These are phyloP conservation scores for Aquilaria sinensis DNA, from an alignment of 345 rosid species.

Conservation along the genomic window DNA sequence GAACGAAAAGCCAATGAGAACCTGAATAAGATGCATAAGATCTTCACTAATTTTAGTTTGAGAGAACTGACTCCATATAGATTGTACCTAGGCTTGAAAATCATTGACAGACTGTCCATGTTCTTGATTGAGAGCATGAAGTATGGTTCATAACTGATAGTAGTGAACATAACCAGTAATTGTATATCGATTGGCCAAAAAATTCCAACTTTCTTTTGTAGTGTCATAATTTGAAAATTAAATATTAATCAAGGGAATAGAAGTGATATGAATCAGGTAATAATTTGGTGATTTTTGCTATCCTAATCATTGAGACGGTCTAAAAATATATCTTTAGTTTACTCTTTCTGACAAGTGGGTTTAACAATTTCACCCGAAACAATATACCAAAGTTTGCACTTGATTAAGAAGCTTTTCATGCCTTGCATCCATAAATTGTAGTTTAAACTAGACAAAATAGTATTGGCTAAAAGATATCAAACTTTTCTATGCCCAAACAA, in stretches of 20 bases:
- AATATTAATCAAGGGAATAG: background rate
- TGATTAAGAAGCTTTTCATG: no score
- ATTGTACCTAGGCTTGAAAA: slow-evolving; percentile 8
- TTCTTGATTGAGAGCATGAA: background rate
- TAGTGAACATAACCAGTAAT: background rate
- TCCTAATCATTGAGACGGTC: background rate
- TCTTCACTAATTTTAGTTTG: background rate
- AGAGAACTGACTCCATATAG: slow-evolving; percentile 1
- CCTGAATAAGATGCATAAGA: slow-evolving; percentile 11
- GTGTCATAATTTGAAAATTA: slow-evolving; percentile 4
- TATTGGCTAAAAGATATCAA: no score
- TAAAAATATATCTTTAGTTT: no score
- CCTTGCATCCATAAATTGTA: no score
- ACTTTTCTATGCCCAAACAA: no score
- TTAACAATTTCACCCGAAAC: no score
- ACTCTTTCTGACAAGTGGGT: no score
- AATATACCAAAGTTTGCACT: no score
- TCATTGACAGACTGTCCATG: slow-evolving; percentile 6
- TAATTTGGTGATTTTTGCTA: slow-evolving; percentile 5
- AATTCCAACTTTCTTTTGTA: slow-evolving; percentile 1
- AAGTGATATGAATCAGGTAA: background rate
- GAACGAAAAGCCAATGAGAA: slow-evolving; percentile 15
- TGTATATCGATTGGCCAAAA: background rate
- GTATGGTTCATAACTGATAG: background rate
- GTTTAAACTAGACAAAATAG: no score